Evolutionary conservation across 176 grass and related monocot species (phyloP).

Genomic region (Cymbopogon citratus): DNA sequence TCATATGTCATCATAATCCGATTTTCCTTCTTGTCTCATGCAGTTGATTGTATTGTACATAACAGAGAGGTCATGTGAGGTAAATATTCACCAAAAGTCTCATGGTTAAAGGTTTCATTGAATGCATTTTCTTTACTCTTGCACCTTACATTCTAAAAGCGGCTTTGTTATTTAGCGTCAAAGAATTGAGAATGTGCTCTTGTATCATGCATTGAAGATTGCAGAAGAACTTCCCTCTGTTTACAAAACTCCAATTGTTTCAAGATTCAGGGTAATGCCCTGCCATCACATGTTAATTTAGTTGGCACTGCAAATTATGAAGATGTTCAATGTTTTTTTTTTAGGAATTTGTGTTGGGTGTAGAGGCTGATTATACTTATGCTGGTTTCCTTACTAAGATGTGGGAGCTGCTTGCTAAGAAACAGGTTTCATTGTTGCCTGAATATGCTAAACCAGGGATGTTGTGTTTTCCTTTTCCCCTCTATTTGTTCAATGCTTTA

Average conservation of each 20-base stretch:
- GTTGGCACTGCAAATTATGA: neutral
- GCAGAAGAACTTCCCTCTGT: no score
- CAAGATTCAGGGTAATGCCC: neutral
- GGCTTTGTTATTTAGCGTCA: no score
- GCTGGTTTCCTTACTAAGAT: conserved; percentile 2
- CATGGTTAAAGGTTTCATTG: no score
- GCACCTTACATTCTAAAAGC: no score
- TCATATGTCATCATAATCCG: no score
- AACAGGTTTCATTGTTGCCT: neutral
- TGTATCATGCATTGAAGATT: no score
- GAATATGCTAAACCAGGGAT: neutral
- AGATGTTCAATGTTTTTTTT: neutral
- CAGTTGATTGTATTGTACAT: no score
- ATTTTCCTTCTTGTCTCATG: no score
- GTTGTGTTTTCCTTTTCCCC: neutral
- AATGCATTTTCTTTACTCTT: no score
- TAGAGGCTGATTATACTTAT: neutral
- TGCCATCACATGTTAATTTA: neutral
- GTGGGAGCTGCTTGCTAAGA: conserved; percentile 8
- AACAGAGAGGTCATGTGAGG: no score
- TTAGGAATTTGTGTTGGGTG: neutral
- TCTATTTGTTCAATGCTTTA: neutral
- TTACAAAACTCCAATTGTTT: neutral
- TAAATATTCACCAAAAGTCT: no score
- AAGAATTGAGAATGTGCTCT: no score